Evolutionary conservation across 1,139 yeast genomes (phyloP), one percentile per base, ranked within the genome.

Genomic region (Candida labiduridarum): DNA sequence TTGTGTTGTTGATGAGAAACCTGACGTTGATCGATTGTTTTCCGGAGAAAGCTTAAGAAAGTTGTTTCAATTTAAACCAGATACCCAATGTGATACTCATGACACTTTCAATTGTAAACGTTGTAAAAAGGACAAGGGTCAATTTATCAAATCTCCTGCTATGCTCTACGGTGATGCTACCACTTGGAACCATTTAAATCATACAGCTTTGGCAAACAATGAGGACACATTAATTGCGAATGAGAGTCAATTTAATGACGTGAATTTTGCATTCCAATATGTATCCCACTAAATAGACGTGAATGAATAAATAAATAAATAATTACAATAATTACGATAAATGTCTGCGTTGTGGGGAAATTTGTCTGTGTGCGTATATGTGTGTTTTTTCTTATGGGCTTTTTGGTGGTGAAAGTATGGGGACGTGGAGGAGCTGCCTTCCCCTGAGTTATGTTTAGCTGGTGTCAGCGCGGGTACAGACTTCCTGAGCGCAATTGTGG

Each of bases 101-200:
- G 96, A 89, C 56, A 89, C 96, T 0, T 94, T 84, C 72, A 82
- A 87, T 58, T 94, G 99, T 71, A 85, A 84, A 64, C 76, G 98
- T 57, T 94, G 99, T 67, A 63, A 65, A 14, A 66, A 68, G n/a
- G 77, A 77, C 12, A 52, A 58, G 16, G 84, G 82, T 38, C 99
- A 94, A 69, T 56, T 70, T 35, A 63, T 75, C 10, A 84, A 80
- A 58, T 80, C 97, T 0, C 84, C 87, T 0, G 96, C 96, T 0
- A 91, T 94, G 96, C 74, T 94, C 40, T 95, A 95, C 63, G 99
- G 99, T 56, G 99, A 95, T 68, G 89, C 98, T 0, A 94, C 97
- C 0, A 86, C 97, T 0, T 94, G 99, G 99, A 92, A 94, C 65
- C 99, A 94, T 69, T 78, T 89, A 54, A 80, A 85, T 51, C 89